Evolutionary conservation across 202 grass and related monocot species (phyloP).

Genomic region (Setaria viridis): DNA sequence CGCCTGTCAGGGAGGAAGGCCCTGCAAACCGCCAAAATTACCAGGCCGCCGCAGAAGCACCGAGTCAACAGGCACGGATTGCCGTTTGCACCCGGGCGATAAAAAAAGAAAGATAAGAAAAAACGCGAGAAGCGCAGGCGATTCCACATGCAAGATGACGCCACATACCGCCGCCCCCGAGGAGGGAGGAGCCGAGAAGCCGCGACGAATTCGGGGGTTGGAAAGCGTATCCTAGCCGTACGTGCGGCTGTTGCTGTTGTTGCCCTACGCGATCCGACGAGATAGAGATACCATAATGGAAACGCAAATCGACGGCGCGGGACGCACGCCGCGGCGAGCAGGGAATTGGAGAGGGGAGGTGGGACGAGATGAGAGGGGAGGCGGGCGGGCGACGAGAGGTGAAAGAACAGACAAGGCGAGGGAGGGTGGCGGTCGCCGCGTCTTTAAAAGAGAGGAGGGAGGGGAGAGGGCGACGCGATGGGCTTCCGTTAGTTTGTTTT

Average conservation of each 20-base stretch:
- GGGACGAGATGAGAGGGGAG: background rate
- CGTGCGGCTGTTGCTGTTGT: background rate
- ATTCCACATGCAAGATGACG: background rate
- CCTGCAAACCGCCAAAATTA: constrained; percentile 27
- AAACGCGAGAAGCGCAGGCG: background rate
- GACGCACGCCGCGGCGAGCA: background rate
- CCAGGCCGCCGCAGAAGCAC: background rate
- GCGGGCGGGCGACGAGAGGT: background rate
- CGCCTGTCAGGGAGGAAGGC: background rate
- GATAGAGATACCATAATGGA: too few relatives aligned
- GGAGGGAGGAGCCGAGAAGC: background rate
- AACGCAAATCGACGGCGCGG: background rate
- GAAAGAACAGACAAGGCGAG: background rate
- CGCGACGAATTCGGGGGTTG: background rate
- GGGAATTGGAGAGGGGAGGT: background rate
- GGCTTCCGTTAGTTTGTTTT: background rate
- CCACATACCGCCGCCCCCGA: background rate
- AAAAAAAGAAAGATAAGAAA: background rate
- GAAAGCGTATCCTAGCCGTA: background rate
- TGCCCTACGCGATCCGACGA: background rate
- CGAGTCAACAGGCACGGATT: background rate
- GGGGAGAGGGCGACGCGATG: background rate
- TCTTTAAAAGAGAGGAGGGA: background rate
- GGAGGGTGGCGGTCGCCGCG: constrained; percentile 4
- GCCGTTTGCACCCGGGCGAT: background rate